Conservation (phyloP, 768 basidiomycete genomes). For the Tulasnella sp. region DNA sequence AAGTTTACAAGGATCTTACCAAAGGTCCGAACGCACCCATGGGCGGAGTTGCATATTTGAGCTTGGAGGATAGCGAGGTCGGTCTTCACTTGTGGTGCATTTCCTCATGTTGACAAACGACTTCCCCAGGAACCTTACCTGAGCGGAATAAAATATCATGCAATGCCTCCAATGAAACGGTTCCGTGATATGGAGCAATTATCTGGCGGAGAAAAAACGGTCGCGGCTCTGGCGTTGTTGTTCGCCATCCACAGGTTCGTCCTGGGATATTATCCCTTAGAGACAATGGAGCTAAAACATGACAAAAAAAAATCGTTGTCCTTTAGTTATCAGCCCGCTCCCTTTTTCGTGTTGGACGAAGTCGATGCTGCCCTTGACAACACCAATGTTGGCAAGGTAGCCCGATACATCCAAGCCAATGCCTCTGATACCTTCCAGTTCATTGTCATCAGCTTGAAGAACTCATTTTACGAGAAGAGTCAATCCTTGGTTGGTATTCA, state of each 20-base stretch:
- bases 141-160: slow-evolving; percentile 93
- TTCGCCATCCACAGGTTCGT: slow-evolving; percentile 89
- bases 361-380: slow-evolving; percentile 97
- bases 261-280: neutral
- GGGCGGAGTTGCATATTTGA: slow-evolving; percentile 94
- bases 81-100: slow-evolving; percentile 18
- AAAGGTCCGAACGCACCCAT: slow-evolving; percentile 87
- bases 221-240: slow-evolving; percentile 88
- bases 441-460: slow-evolving; percentile 93
- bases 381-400: slow-evolving; percentile 94
- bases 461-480: slow-evolving; percentile 80
- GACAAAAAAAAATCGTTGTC: neutral
- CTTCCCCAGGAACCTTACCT: slow-evolving; percentile 57
- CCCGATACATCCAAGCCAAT: slow-evolving; percentile 79
- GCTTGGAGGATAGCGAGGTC: slow-evolving; percentile 91
- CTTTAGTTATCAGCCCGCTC: slow-evolving; percentile 81
- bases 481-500: slow-evolving; percentile 88
- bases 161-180: slow-evolving; percentile 99
- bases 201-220: slow-evolving; percentile 97
- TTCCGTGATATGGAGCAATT: slow-evolving; percentile 99
- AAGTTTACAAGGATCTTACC: slow-evolving; percentile 94
- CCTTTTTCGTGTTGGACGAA: slow-evolving; percentile 98
- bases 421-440: slow-evolving; percentile 84
- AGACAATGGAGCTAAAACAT: neutral
- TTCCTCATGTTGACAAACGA: neutral